Evolutionary conservation across 306 rosid species (phyloP), one percentile per base, ranked within the genome.

Genomic region (Gastrolobium villosum): DNA sequence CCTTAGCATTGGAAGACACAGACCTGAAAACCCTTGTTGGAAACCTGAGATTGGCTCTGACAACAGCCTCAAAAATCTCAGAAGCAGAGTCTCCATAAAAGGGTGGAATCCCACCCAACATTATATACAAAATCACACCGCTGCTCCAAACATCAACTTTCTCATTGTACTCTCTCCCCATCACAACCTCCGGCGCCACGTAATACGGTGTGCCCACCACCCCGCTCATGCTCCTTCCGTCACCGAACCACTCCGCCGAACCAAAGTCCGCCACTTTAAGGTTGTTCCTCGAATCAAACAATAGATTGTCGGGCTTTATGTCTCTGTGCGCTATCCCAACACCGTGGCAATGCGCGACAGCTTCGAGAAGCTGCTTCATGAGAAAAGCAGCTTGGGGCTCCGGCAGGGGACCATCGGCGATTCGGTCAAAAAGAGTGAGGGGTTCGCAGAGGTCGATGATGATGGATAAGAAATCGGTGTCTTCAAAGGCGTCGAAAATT

Each of bases 181-280:
- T 10, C 31, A 94, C 6, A 0, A 94, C 95, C 85, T 94, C 97
- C 2, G 95, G 98, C 6, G 95, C 90, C 10, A 93, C 90, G 5
- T 93, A 93, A 54, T 81, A 90, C 5, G 98, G 97, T 72, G 97
- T 88, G 1, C 95, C 98, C 61, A 93, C 95, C 69, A 93, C 84
- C 2, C 95, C 97, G 7, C 66, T 82, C 82, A 80, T 70, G 49
- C 32, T 34, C 3, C 85, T 69, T 4, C 76, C 90, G n/a, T 88
- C 87, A 0, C 78, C 73, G 8, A 83, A 79, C 97, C 95, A 90
- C 78, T 87, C 95, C 0, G 98, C 97, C 1, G 97, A 93, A 9
- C 98, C 98, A 28, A 93, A 93, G 41, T 93, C 98, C 0, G 93
- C 91, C 7, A 93, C 74, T 69, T 91, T 93, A 15, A 93, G 79